Percentiles rank a stretch among this genome's conserved stretches.
Evolutionary conservation across 805 yeast genomes (phyloP).

Genomic region (Saccharomycopsis selenospora): DNA sequence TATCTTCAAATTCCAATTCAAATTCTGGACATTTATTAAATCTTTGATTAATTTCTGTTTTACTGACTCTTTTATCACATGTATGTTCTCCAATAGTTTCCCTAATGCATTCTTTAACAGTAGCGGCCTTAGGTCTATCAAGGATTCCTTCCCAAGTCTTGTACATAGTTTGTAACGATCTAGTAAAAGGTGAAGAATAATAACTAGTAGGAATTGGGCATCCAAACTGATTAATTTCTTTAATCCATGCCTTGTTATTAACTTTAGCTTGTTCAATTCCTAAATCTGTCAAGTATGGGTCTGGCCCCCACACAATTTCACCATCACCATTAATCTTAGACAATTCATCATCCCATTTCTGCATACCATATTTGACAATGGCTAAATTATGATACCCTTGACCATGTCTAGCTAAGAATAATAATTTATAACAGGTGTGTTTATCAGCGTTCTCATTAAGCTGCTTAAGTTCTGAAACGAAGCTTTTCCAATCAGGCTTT

Average conservation of each 20-base stretch:
- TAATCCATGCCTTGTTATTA: slow-evolving; percentile 36
- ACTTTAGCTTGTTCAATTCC: slow-evolving; percentile 53
- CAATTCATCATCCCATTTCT: slow-evolving; percentile 54
- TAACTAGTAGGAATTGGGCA: slow-evolving; percentile 51
- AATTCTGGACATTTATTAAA: slow-evolving; percentile 21
- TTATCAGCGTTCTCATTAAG: slow-evolving; percentile 30
- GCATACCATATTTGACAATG: slow-evolving; percentile 46
- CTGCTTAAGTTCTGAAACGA: slow-evolving; percentile 27
- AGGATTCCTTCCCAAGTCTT: slow-evolving; percentile 42
- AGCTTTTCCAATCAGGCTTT: slow-evolving; percentile 31
- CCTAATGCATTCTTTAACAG: slow-evolving; percentile 41
- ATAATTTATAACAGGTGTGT: slow-evolving; percentile 37
- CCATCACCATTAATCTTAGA: slow-evolving; percentile 47
- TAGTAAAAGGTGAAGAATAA: slow-evolving; percentile 56
- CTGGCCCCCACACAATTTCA: slow-evolving; percentile 49
- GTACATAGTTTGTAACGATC: slow-evolving; percentile 51
- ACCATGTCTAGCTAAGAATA: slow-evolving; percentile 59
- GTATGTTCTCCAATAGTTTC: slow-evolving; percentile 55
- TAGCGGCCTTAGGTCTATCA: background rate
- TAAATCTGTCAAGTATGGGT: slow-evolving; percentile 48
- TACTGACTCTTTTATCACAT: slow-evolving; percentile 48
- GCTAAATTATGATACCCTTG: slow-evolving; percentile 60
- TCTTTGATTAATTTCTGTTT: slow-evolving; percentile 33
- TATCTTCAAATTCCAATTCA: slow-evolving; percentile 38
- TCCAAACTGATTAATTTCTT: slow-evolving; percentile 33